Evolutionary conservation across 257 asterid species (phyloP), one percentile per base, ranked within the genome.

Genomic region (Fraxinus quadrangulata): DNA sequence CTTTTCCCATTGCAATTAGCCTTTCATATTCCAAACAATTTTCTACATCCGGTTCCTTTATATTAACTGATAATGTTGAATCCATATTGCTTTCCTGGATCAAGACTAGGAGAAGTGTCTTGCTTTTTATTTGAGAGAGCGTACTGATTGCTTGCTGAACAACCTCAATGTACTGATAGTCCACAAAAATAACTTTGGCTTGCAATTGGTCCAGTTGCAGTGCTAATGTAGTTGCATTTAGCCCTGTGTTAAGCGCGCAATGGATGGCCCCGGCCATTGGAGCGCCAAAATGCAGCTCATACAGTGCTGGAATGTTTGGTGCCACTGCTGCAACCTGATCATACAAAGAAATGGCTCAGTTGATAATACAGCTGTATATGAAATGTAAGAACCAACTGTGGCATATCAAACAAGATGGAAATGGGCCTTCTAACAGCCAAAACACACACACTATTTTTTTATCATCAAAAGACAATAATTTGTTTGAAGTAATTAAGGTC

Each of bases 221-320:
- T 2, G 92, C 81, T 23, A 88, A 83, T 81, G 85, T 84, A 5
- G 89, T 21, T 11, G 89, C 75, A 67, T 84, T 85, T 7, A 89
- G 85, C 74, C 77, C 79, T 12, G 79, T 69, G 75, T 92, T 92
- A 6, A 92, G 87, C 2, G 96, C 70, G 67, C 88, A 87, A 14
- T 89, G 91, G 74, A 92, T 70, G 3, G 92, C 96, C 33, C 94
- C 92, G 3, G 89, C 88, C 94, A 92, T 90, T 73, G 97, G 96
- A 74, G 85, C 91, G 2, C 83, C 87, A 70, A 92, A 92, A 77
- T 90, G 94, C 31, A 90, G 84, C 87, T 92, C 97, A 28, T 88
- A 87, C 23, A 83, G 82, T 67, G 86, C 89, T 37, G 96, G 96
- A 36, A 90, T 75, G 77, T 92, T 92, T 21, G 96, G 96, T 45